Evolutionary conservation across 176 grass and related monocot species (phyloP).

Genomic region (Ensete glaucum): DNA sequence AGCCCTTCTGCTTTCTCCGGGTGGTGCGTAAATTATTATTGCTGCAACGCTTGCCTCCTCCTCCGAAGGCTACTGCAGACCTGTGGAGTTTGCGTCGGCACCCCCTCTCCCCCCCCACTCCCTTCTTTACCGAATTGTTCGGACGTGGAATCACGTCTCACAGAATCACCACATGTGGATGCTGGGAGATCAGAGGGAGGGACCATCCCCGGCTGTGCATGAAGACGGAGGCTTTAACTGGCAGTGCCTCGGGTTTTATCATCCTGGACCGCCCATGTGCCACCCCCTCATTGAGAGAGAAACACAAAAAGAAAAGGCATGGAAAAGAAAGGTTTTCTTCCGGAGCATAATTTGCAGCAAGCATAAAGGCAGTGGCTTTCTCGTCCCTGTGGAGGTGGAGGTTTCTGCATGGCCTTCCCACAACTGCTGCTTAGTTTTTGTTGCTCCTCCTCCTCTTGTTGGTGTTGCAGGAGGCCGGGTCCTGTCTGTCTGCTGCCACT

Average conservation of each 20-base stretch:
- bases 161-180: not conserved
- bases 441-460: too few relatives aligned
- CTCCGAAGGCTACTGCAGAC: not conserved
- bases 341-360: not conserved
- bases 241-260: not conserved
- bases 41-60: not conserved
- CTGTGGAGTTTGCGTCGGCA: not conserved
- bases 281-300: not conserved
- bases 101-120: not conserved
- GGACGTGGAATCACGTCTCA: conserved; percentile 2
- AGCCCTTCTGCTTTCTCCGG: conserved; percentile 13
- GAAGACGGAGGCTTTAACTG: not conserved
- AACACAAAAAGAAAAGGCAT: too few relatives aligned
- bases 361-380: not conserved
- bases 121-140: not conserved
- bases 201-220: not conserved
- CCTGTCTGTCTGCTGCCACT: too few relatives aligned
- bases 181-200: not conserved
- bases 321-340: not conserved
- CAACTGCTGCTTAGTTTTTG: too few relatives aligned
- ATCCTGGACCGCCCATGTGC: not conserved
- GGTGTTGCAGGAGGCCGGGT: too few relatives aligned
- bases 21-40: conserved; percentile 5
- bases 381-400: too few relatives aligned
- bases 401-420: too few relatives aligned